Conservation (phyloP, 371 early-diverging fungal species). For the Mucor piriformis region DNA sequence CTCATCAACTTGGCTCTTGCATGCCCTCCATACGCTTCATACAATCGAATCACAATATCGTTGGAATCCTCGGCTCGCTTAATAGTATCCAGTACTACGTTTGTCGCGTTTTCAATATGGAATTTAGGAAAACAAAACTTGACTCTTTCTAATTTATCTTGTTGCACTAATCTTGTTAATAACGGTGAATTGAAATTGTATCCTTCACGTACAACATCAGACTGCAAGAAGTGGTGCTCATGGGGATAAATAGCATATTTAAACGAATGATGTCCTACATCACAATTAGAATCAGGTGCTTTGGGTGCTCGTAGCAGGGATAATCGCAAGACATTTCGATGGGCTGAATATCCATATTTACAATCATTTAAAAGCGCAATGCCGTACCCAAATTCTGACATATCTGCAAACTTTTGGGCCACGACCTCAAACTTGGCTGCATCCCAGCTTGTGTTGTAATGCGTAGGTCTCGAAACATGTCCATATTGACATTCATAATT, state of each 20-base stretch:
- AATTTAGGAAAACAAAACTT: slow-evolving; percentile 47
- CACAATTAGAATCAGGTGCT: slow-evolving; percentile 40
- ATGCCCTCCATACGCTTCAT: slow-evolving; percentile 89
- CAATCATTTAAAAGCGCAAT: slow-evolving; percentile 89
- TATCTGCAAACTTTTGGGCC: slow-evolving; percentile 91
- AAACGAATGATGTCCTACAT: slow-evolving; percentile 74
- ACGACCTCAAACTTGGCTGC: slow-evolving; percentile 94
- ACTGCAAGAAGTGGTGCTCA: slow-evolving; percentile 76
- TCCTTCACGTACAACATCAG: slow-evolving; percentile 79
- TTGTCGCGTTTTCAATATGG: slow-evolving; percentile 61
- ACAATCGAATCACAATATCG: slow-evolving; percentile 75
- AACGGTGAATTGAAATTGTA: slow-evolving; percentile 87
- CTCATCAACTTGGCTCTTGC: slow-evolving; percentile 60
- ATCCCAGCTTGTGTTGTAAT: slow-evolving; percentile 91
- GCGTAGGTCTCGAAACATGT: slow-evolving; percentile 84
- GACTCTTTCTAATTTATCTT: slow-evolving; percentile 6
- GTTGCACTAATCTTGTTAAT: slow-evolving; percentile 46
- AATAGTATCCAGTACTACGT: slow-evolving; percentile 84
- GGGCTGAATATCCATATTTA: slow-evolving; percentile 84
- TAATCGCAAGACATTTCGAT: slow-evolving; percentile 76
- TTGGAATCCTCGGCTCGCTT: slow-evolving; percentile 81
- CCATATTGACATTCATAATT: slow-evolving; percentile 95
- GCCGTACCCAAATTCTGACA: slow-evolving; percentile 91
- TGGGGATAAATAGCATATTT: slow-evolving; percentile 90
- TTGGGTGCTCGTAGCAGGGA: slow-evolving; percentile 89